Evolutionary conservation across 371 early-diverging fungal species (phyloP), one percentile per base, ranked within the genome.

Genomic region (Mortierella sp.): DNA sequence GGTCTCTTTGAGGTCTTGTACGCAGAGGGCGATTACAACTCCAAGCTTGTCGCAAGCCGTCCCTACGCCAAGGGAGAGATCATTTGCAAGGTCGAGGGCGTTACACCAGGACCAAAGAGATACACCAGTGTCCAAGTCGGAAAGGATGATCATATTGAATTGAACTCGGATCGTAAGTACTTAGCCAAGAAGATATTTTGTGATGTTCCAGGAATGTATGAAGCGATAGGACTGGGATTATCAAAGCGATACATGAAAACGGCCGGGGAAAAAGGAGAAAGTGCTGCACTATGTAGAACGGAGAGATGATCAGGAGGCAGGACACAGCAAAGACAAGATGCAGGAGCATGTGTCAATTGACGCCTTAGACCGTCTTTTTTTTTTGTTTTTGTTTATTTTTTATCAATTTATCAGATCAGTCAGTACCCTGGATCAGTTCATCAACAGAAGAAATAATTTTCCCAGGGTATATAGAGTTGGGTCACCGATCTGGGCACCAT

Each of bases 51-150:
- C 3, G 86, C 90, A 12, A 79, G 72, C 55, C 79, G 76, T 5
- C 73, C 87, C 32, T 90, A 84, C 73, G 68, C 78, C 49, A 87
- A 89, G 71, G 93, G 90, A 16, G 86, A 88, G 49, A 74, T 85
- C 51, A 77, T 94, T 66, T 89, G 87, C 35, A 63, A 85, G 40
- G 81, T 92, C 40, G 86, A 88, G 52, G 90, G 90, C 32, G 69
- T 83, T 47, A 89, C 88, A 2, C 84, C 86, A n/a, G 88, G 88
- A 30, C 84, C 84, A 28, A 92, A 92, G 79, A 84, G 83, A 39
- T 92, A 91, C 73, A 89, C 92, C 32, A 86, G 90, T 43, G 92
- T 94, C 9, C 94, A 94, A 76, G 73, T 90, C 22, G 89, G 88
- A 24, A 72, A 86, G 68, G 83, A 88, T 16, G 74, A 81, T 28